phyloP scores from a whole-genome alignment of 176 grass and related monocot species.

The Alopecurus myosuroides region DNA sequence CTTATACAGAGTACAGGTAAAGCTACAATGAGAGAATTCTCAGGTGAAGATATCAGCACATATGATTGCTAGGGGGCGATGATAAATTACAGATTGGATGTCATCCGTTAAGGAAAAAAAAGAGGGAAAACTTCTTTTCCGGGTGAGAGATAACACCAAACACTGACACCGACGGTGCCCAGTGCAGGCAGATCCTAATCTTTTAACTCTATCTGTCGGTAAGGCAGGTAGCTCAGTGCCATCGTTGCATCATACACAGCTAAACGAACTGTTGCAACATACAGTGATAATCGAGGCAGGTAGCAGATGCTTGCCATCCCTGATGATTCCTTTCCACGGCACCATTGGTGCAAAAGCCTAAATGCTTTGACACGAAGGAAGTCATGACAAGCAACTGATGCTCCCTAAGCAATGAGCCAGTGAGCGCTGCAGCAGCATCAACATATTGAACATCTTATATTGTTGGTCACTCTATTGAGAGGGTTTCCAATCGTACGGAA shows the following conservation, averaged over 20 bases:
- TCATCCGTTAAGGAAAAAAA: conserved; percentile 23
- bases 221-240: conserved; percentile 19
- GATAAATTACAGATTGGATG: conserved; percentile 35
- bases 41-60: conserved; percentile 26
- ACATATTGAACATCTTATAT: conserved; percentile 14
- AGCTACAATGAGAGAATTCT: conserved; percentile 18
- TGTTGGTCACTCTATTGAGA: conserved; percentile 53
- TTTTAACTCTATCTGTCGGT: conserved; percentile 26
- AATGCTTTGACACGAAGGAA: conserved; percentile 14
- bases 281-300: conserved; percentile 5
- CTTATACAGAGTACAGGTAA: conserved; percentile 31
- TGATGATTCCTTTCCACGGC: conserved; percentile 25
- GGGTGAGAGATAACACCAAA: conserved; percentile 23
- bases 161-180: not conserved
- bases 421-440: conserved; percentile 21
- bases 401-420: conserved; percentile 21
- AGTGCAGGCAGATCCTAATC: conserved; percentile 32
- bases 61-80: not conserved
- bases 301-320: conserved; percentile 15
- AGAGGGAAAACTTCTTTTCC: conserved; percentile 21
- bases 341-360: conserved; percentile 14
- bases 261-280: conserved; percentile 38
- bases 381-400: conserved; percentile 20
- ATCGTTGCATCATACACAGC: conserved; percentile 36
- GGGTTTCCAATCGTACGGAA: conserved; percentile 87